Evolutionary conservation across 2,329 filamentous ascomycete species (phyloP).

Genomic region (Lanzia echinophila): DNA sequence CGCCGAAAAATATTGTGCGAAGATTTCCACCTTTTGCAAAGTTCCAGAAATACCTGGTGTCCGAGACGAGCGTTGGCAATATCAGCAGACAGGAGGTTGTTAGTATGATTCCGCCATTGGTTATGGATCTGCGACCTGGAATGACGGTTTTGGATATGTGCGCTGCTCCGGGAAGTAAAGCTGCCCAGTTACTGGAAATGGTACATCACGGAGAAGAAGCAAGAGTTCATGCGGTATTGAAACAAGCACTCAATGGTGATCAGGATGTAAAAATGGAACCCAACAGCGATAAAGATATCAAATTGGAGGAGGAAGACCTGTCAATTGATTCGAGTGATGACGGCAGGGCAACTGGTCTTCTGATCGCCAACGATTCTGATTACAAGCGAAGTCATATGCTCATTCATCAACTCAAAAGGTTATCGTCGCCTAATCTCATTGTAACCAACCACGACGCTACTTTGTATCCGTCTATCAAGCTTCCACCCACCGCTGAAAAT

Average conservation of each 20-base stretch:
- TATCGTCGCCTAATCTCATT: slow-evolving; percentile 92
- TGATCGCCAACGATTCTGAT: slow-evolving; percentile 94
- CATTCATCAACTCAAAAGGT: slow-evolving; percentile 93
- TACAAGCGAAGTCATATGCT: slow-evolving; percentile 97
- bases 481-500: slow-evolving; percentile 56
- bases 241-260: slow-evolving; percentile 47
- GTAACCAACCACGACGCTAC: slow-evolving; percentile 98
- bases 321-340: slow-evolving; percentile 61
- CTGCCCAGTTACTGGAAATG: slow-evolving; percentile 90
- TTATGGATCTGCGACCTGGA: slow-evolving; percentile 84
- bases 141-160: slow-evolving; percentile 95
- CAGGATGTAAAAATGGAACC: slow-evolving; percentile 40
- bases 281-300: slow-evolving; percentile 31
- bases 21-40: slow-evolving; percentile 90
- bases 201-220: slow-evolving; percentile 89
- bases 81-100: slow-evolving; percentile 97
- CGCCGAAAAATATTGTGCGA: slow-evolving; percentile 89
- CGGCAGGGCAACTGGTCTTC: slow-evolving; percentile 80
- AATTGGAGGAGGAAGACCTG: slow-evolving; percentile 39
- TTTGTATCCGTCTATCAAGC: slow-evolving; percentile 84
- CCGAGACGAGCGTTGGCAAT: slow-evolving; percentile 93
- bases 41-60: slow-evolving; percentile 96
- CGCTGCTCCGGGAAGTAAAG: slow-evolving; percentile 94
- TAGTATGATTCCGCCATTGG: slow-evolving; percentile 94
- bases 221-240: slow-evolving; percentile 64